These are phyloP conservation scores for Colletotrichum musicola DNA, from an alignment of 2,329 filamentous ascomycete genomes.

Conservation along the genomic window DNA sequence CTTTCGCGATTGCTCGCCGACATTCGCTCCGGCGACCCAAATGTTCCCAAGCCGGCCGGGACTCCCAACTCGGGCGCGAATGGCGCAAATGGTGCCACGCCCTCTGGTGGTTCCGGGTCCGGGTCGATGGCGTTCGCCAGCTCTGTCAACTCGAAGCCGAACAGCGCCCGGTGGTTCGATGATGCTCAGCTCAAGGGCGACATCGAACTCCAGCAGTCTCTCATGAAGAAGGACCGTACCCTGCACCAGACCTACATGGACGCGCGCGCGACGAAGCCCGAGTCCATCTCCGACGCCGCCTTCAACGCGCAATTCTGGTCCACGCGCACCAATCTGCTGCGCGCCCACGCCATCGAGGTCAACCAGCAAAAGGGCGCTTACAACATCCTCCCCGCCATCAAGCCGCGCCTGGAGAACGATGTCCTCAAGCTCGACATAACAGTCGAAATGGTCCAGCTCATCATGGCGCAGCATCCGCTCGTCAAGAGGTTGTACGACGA, in stretches of 20 bases:
- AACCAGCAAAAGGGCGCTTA: constrained; percentile 90
- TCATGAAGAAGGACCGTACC: constrained; percentile 82
- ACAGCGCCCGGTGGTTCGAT: constrained; percentile 79
- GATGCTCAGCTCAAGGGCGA: constrained; percentile 83
- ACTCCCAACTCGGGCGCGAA: constrained; percentile 44
- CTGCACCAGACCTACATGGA: constrained; percentile 90
- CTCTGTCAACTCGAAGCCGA: constrained; percentile 68
- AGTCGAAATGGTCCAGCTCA: constrained; percentile 91
- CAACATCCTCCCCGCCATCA: constrained; percentile 92
- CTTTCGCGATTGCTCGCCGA: constrained; percentile 83
- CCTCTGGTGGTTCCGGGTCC: constrained; percentile 55
- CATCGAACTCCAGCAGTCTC: constrained; percentile 85
- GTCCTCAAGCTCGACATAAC: constrained; percentile 85
- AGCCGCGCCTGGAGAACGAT: constrained; percentile 80
- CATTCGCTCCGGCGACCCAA: constrained; percentile 68
- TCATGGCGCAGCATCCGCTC: constrained; percentile 92
- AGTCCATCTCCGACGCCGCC: constrained; percentile 81
- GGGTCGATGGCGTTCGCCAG: constrained; percentile 84
- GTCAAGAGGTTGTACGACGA: constrained; percentile 94
- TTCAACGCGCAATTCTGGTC: constrained; percentile 98
- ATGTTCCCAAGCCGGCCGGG: constrained; percentile 61
- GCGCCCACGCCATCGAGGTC: constrained; percentile 90
- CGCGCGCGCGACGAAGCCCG: constrained; percentile 84
- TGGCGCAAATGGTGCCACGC: constrained; percentile 36
- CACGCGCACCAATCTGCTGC: constrained; percentile 84